Evolutionary conservation across 2,329 filamentous ascomycete species (phyloP).

Genomic region (Colletotrichum cuscutae): DNA sequence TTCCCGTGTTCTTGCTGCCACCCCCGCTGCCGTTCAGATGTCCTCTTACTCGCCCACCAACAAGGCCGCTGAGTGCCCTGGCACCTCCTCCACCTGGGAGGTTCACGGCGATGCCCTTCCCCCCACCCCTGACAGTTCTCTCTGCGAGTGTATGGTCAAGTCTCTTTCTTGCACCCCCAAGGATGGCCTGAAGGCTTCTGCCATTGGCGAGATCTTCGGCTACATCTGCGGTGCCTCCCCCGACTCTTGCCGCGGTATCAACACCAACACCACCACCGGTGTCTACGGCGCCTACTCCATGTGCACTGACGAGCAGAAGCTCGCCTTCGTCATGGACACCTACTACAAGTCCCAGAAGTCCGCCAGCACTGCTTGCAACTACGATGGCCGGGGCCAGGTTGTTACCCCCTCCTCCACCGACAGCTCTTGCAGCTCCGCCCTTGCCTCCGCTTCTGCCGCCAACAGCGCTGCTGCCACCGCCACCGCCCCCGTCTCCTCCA

Average conservation of each 20-base stretch:
- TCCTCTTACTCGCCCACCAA: constrained; percentile 79
- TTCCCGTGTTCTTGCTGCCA: constrained; percentile 74
- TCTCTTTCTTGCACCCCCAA: constrained; percentile 77
- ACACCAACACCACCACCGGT: constrained; percentile 72
- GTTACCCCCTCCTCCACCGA: constrained; percentile 59
- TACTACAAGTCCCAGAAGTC: constrained; percentile 73
- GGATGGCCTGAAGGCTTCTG: constrained; percentile 63
- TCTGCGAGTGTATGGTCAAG: constrained; percentile 88
- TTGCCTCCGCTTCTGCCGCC: constrained; percentile 71
- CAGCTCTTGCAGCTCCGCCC: constrained; percentile 65
- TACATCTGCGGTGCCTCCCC: constrained; percentile 73
- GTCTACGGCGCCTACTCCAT: constrained; percentile 82
- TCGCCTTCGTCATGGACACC: constrained; percentile 78
- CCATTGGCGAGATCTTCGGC: constrained; percentile 77
- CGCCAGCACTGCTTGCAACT: constrained; percentile 72
- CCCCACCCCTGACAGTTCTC: constrained; percentile 79
- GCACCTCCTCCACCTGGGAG: constrained; percentile 72
- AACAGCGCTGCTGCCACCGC: constrained; percentile 59
- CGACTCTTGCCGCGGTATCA: constrained; percentile 74
- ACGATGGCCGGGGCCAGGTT: constrained; percentile 72
- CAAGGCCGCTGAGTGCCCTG: constrained; percentile 78
- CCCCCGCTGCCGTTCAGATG: constrained; percentile 73
- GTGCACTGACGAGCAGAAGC: constrained; percentile 77
- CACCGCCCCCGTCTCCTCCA: constrained; percentile 48
- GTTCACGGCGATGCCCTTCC: constrained; percentile 76